Conservation (phyloP, 2,329 filamentous ascomycete genomes). For the Diaporthe ampelina region DNA sequence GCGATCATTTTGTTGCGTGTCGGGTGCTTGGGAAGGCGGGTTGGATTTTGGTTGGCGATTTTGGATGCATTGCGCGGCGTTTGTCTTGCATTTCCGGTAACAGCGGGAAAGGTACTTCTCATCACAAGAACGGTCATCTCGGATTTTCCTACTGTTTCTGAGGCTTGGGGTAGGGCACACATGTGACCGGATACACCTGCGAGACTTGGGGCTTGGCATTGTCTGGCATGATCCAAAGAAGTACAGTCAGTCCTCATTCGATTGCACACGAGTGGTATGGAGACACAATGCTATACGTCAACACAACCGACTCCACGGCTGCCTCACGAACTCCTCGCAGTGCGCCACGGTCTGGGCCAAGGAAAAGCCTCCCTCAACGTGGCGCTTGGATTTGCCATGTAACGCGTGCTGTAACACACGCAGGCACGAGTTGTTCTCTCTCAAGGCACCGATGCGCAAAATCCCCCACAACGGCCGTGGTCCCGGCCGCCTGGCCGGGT, state of each 20-base stretch:
- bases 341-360: conserved; percentile 3
- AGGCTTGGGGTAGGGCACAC: background rate
- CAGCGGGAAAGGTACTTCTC: background rate
- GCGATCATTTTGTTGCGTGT: background rate
- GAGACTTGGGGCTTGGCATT: conserved; percentile 13
- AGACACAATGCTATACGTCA: background rate
- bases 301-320: conserved; percentile 7
- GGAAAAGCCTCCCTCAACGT: background rate
- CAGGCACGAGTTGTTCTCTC: conserved; percentile 12
- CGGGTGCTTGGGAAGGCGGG: background rate
- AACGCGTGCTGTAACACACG: conserved; percentile 15
- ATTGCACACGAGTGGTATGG: background rate
- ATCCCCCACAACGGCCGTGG: conserved; percentile 22
- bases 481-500: conserved; percentile 7
- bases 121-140: background rate
- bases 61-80: conserved; percentile 15
- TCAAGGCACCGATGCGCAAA: conserved; percentile 21
- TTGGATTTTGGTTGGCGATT: background rate
- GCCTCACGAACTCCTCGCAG: background rate
- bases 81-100: background rate
- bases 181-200: conserved; percentile 21
- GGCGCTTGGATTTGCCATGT: background rate
- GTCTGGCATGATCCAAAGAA: background rate
- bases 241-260: background rate
- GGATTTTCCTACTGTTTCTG: too few species aligned